These are phyloP conservation scores for Codiaeum variegatum DNA, from an alignment of 441 rosid species.

Conservation along the genomic window DNA sequence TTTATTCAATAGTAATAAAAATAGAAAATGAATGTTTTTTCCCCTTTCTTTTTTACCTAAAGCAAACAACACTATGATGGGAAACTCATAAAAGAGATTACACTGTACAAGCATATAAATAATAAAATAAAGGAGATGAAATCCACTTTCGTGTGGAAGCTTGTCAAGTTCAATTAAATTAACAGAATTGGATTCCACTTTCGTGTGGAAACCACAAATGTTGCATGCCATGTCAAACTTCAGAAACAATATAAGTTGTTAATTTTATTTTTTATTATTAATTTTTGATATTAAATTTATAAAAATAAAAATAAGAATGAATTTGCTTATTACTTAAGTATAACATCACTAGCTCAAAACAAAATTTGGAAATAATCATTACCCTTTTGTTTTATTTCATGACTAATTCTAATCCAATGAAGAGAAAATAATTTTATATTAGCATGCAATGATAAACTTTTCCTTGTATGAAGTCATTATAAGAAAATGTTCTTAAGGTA, in stretches of 20 bases:
- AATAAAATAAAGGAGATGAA: background rate
- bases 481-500: background rate
- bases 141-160: slow-evolving; percentile 25
- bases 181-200: background rate
- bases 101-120: background rate
- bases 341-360: background rate
- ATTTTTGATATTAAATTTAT: background rate
- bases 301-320: too few relatives aligned
- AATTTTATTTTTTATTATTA: background rate
- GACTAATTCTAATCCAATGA: background rate
- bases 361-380: background rate
- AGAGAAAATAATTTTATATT: background rate
- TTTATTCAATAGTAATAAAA: too few relatives aligned
- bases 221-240: slow-evolving; percentile 5
- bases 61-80: too few relatives aligned
- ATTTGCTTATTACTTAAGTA: too few relatives aligned
- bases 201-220: background rate
- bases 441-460: background rate
- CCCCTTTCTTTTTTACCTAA: too few relatives aligned
- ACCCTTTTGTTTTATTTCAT: background rate
- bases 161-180: slow-evolving; percentile 7
- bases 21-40: too few relatives aligned
- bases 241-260: background rate
- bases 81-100: background rate
- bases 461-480: background rate